Conservation (phyloP, 2,329 filamentous ascomycete genomes). For the Graphilbum fragrans region DNA sequence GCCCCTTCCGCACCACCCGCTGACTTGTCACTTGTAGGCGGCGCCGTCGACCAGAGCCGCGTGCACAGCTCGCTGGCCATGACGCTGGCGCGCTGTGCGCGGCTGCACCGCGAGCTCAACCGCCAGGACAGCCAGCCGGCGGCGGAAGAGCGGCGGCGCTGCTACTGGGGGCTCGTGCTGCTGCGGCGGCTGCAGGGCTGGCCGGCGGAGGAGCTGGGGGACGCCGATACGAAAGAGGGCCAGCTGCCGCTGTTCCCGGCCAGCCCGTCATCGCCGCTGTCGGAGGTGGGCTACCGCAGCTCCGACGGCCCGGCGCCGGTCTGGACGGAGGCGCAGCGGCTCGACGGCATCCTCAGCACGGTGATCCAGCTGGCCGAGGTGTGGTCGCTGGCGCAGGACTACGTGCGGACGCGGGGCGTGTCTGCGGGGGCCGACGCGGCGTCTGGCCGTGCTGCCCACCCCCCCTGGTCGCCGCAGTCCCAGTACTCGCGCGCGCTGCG, state of each 20-base stretch:
- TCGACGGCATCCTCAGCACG: conserved; percentile 3
- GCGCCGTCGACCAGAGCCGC: conserved; percentile 1
- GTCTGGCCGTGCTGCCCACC: not conserved
- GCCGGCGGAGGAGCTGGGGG: not conserved
- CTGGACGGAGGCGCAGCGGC: not conserved
- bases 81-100: conserved; percentile 1
- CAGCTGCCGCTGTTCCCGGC: conserved; percentile 1
- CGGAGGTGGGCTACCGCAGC: not conserved
- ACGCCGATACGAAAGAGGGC: not conserved
- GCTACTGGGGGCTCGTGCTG: conserved; percentile 3
- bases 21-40: not conserved
- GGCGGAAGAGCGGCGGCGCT: conserved; percentile 2
- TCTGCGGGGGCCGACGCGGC: not conserved
- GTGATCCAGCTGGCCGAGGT: conserved; percentile 4
- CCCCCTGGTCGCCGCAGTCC: conserved; percentile 1
- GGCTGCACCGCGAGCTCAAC: conserved; percentile 1
- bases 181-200: conserved; percentile 2
- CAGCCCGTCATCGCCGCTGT: conserved; percentile 1
- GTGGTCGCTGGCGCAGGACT: conserved; percentile 2
- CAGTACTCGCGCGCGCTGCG: conserved; percentile 2
- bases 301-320: not conserved
- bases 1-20: not conserved
- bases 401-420: conserved; percentile 1
- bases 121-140: not conserved
- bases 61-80: conserved; percentile 3